Evolutionary conservation across 2,329 filamentous ascomycete genomes (phyloP), one percentile per base, ranked within the genome.

Genomic region (Hypocrella siamensis): DNA sequence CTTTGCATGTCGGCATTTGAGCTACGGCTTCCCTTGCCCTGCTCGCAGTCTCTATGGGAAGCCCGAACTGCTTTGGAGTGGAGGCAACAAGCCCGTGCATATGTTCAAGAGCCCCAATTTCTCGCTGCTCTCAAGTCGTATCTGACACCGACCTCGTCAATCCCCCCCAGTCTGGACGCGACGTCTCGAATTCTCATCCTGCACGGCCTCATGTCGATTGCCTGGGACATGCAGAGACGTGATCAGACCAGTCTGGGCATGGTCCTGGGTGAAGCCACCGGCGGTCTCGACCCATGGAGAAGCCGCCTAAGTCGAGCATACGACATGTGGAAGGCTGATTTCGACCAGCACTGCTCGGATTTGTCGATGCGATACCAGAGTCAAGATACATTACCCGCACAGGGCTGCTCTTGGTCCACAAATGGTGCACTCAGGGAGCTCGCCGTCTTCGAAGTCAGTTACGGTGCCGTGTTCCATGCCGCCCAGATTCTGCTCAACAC

Each of bases 1-100:
- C 57, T 77, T 0, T 76, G 71, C 48, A 76, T 76, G 70, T 75
- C 69, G 2, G 67, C 70, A 0, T 75, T 75, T 31, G 71, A 76
- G 41, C 57, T 78, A 1, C 61, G 68, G 1, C 60, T 70, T 0
- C 57, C 60, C 2, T 46, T 76, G 3, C 72, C 71, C 0, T 75
- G 67, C 41, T 57, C 61, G 26, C 58, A 70, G 31, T 45, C 54
- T 0, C 41, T 65, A 0, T 78, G 72, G 71, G 70, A 75, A 44
- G 69, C 72, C 3, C 47, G 56, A 2, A 61, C 65, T 0, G 60
- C 68, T 0, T 53, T 58, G 6, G 57, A 61, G 22, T 71, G 70
- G 69, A 52, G 58, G 2, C 39, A 51, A 17, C 35, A 34, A 5
- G 37, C 36, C 1, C 33, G 32, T 10, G 33, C 37, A 2, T 19